Conservation (phyloP, 371 early-diverging fungal species). For the Mucor sp. region DNA sequence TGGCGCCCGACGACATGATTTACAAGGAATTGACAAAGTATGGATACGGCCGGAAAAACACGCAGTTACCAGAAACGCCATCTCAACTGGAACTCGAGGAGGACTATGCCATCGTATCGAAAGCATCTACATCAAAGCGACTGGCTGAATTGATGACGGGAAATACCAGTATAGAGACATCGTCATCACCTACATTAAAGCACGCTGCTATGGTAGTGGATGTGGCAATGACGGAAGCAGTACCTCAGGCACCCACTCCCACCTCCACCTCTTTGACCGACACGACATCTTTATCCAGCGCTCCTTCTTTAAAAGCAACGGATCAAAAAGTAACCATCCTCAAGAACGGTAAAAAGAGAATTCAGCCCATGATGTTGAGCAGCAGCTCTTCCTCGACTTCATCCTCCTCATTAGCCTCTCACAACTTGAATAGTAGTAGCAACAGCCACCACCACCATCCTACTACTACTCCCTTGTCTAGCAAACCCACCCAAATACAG, state of each 20-base stretch:
- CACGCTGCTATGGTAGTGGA: constrained; percentile 5
- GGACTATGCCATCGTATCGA: constrained; percentile 45
- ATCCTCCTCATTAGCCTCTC: background rate
- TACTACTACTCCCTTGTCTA: background rate
- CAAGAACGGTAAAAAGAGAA: constrained; percentile 80
- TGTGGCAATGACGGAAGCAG: constrained; percentile 5
- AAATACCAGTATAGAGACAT: constrained; percentile 9
- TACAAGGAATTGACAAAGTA: constrained; percentile 67
- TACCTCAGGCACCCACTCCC: background rate
- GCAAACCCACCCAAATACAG: background rate
- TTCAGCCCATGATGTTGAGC: constrained; percentile 71
- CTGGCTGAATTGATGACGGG: constrained; percentile 53
- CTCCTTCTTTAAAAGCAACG: constrained; percentile 7
- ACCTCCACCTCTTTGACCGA: background rate
- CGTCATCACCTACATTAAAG: background rate
- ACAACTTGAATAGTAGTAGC: too few relatives aligned
- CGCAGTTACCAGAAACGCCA: constrained; percentile 62
- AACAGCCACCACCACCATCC: background rate
- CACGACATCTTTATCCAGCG: background rate
- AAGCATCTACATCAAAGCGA: constrained; percentile 33
- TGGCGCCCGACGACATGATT: constrained; percentile 62
- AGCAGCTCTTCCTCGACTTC: background rate
- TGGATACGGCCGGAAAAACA: constrained; percentile 68
- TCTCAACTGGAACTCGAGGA: constrained; percentile 73
- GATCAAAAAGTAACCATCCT: constrained; percentile 68